These are phyloP conservation scores for Tulasnella calospora DNA, from an alignment of 768 basidiomycete genomes.

Conservation along the genomic window DNA sequence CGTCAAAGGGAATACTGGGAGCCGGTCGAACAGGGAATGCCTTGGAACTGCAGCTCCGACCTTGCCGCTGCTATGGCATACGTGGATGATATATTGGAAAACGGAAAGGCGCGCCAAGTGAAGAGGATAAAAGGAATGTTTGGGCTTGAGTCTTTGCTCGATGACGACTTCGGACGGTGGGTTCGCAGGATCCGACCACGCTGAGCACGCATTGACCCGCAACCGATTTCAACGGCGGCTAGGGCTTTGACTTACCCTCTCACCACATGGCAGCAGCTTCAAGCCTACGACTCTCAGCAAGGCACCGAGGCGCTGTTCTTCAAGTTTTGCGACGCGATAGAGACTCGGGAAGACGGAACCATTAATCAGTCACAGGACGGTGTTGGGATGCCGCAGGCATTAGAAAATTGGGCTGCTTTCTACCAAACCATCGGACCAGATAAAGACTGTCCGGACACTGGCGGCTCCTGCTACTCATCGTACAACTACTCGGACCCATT, in stretches of 20 bases:
- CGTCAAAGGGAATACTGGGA: constrained; percentile 16
- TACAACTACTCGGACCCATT: constrained; percentile 13
- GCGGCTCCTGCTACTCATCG: constrained; percentile 15
- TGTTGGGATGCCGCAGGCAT: constrained; percentile 10
- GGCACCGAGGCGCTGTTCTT: neutral
- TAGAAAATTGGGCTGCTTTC: neutral
- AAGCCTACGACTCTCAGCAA: neutral
- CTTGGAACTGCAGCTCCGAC: constrained; percentile 23
- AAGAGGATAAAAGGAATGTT: neutral
- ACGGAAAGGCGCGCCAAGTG: neutral
- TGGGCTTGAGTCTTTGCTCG: neutral
- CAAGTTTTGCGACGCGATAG: constrained; percentile 25
- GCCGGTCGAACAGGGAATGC: constrained; percentile 19
- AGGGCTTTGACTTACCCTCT: constrained; percentile 9
- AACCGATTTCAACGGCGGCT: neutral
- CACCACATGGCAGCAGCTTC: constrained; percentile 14
- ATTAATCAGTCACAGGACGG: neutral
- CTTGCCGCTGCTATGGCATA: neutral
- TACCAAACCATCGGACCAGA: neutral
- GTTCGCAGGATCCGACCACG: neutral
- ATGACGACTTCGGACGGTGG: constrained; percentile 18
- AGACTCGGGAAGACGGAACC: neutral
- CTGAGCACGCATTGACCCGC: neutral
- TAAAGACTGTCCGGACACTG: constrained; percentile 1
- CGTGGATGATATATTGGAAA: neutral